Evolutionary conservation across 2,329 filamentous ascomycete genomes (phyloP).

Genomic region (Alternaria sp.): DNA sequence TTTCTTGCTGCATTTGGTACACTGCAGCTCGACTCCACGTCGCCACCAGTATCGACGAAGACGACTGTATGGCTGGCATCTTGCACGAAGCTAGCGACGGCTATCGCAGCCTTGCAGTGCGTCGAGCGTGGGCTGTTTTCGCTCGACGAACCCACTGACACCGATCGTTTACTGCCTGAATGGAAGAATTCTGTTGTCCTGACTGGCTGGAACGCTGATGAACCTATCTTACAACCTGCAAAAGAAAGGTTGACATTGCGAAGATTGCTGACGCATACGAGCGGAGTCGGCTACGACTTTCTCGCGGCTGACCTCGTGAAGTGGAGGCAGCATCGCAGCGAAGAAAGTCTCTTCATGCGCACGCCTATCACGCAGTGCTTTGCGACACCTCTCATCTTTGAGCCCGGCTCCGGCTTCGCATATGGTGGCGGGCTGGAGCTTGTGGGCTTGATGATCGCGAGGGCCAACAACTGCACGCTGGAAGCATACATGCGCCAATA

Average conservation of each 20-base stretch:
- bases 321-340: slow-evolving; percentile 21
- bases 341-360: slow-evolving; percentile 10
- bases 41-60: slow-evolving; percentile 20
- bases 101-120: slow-evolving; percentile 37
- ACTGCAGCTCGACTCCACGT: slow-evolving; percentile 18
- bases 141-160: slow-evolving; percentile 28
- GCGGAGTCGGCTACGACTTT: slow-evolving; percentile 33
- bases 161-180: slow-evolving; percentile 34
- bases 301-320: slow-evolving; percentile 18
- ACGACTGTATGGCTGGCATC: slow-evolving; percentile 41
- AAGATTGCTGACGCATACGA: slow-evolving; percentile 34
- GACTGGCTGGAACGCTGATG: slow-evolving; percentile 17
- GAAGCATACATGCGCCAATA: slow-evolving; percentile 34
- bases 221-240: slow-evolving; percentile 15
- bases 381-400: slow-evolving; percentile 30
- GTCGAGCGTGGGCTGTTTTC: slow-evolving; percentile 36
- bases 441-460: slow-evolving; percentile 32
- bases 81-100: slow-evolving; percentile 36
- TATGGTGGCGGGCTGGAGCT: slow-evolving; percentile 33
- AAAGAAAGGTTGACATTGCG: slow-evolving; percentile 28
- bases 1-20: slow-evolving; percentile 24
- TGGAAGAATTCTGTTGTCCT: slow-evolving; percentile 29
- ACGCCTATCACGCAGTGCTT: slow-evolving; percentile 17
- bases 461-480: slow-evolving; percentile 23
- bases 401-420: slow-evolving; percentile 28